Conservation (phyloP, 2,329 filamentous ascomycete genomes). For the Xylaria multiplex region DNA sequence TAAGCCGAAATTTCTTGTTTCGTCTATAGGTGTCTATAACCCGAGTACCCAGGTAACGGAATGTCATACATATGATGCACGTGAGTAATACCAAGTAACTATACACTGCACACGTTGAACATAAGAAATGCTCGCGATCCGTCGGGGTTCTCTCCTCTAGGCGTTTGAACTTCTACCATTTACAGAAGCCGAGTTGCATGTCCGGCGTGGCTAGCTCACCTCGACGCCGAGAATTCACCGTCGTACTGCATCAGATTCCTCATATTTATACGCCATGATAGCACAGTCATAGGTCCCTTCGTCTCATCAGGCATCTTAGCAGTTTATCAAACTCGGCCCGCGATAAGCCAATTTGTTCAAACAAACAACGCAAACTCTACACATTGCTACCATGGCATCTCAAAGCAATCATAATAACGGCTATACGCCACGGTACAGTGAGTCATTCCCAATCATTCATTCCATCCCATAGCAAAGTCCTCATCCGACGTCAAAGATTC, state of each 20-base stretch:
- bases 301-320: conserved; percentile 2
- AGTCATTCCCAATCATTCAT: conserved; percentile 40
- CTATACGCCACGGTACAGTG: conserved; percentile 48
- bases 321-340: conserved; percentile 4
- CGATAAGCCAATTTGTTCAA: neutral
- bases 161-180: conserved; percentile 21
- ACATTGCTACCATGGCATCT: conserved; percentile 41
- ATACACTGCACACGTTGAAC: neutral
- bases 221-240: conserved; percentile 34
- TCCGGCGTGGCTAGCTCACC: conserved; percentile 5
- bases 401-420: conserved; percentile 33
- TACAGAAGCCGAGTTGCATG: conserved; percentile 22
- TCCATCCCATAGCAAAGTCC: neutral
- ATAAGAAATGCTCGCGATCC: neutral
- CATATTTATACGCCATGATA: conserved; percentile 19
- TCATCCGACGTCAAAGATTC: conserved; percentile 1
- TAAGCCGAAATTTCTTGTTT: conserved; percentile 40
- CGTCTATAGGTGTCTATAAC: neutral
- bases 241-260: conserved; percentile 7
- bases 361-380: conserved; percentile 3
- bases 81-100: conserved; percentile 5
- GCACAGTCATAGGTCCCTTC: conserved; percentile 9
- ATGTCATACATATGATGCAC: neutral
- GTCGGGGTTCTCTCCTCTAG: conserved; percentile 22
- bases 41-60: neutral